These are phyloP conservation scores for Lanmaoa pseudosensibilis DNA, from an alignment of 768 basidiomycete genomes.

Conservation along the genomic window DNA sequence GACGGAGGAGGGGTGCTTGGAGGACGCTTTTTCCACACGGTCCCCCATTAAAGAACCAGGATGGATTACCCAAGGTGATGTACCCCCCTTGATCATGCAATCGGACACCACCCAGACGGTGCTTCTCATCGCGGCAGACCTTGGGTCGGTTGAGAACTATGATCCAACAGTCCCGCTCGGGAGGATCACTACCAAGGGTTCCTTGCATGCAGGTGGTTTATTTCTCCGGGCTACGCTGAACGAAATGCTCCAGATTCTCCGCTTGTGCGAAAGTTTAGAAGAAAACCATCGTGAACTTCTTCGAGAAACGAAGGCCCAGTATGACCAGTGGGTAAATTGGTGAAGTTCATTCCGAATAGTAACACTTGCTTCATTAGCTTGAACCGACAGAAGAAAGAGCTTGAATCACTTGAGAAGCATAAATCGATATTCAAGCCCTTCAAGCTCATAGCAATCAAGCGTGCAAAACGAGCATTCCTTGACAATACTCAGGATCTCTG, in stretches of 20 bases:
- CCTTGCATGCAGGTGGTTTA: constrained; percentile 1
- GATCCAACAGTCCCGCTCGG: background rate
- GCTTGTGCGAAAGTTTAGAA: background rate
- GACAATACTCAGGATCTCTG: background rate
- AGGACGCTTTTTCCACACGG: background rate
- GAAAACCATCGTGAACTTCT: background rate
- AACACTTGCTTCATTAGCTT: background rate
- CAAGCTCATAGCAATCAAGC: background rate
- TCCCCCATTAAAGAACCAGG: background rate
- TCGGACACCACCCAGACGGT: background rate
- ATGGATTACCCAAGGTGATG: background rate
- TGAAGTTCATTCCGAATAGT: background rate
- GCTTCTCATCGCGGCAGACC: background rate
- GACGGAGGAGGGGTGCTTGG: background rate
- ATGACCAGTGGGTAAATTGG: background rate
- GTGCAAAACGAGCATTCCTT: background rate
- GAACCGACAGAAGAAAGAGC: background rate
- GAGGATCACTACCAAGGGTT: background rate
- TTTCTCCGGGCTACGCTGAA: constrained; percentile 12
- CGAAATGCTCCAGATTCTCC: constrained; percentile 5
- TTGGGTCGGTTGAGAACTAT: background rate
- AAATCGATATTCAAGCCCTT: background rate
- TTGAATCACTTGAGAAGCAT: background rate
- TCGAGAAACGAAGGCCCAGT: background rate
- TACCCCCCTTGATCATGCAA: constrained; percentile 8